These are phyloP conservation scores for Komagataella pseudopastoris DNA, from an alignment of 805 yeast genomes.

Conservation along the genomic window DNA sequence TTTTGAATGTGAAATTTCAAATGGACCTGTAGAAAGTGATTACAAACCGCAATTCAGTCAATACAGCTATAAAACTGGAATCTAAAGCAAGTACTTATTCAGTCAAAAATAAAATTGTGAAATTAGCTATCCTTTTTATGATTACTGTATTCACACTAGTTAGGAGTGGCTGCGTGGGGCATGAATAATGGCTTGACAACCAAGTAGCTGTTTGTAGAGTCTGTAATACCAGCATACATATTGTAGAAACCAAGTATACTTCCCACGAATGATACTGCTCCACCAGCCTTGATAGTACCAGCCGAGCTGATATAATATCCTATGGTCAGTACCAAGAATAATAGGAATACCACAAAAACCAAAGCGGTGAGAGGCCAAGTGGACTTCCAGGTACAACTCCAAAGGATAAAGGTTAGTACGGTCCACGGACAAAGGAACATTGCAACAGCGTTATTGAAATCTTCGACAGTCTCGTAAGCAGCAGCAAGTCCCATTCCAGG, in stretches of 20 bases:
- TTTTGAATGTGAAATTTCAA: slow-evolving; percentile 12
- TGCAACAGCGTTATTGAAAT: slow-evolving; percentile 30
- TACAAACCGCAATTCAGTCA: neutral
- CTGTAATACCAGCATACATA: slow-evolving; percentile 32
- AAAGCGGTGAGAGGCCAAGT: slow-evolving; percentile 26
- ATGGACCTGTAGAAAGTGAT: neutral
- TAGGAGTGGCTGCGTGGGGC: slow-evolving; percentile 23
- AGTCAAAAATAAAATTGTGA: neutral
- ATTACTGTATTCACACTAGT: neutral
- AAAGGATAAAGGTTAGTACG: slow-evolving; percentile 30
- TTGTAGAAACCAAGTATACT: slow-evolving; percentile 32
- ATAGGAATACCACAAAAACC: slow-evolving; percentile 29
- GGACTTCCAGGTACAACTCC: slow-evolving; percentile 33
- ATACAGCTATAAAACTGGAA: neutral
- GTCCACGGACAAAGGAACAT: slow-evolving; percentile 38
- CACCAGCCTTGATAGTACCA: slow-evolving; percentile 28
- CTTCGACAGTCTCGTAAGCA: slow-evolving; percentile 23
- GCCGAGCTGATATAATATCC: slow-evolving; percentile 24
- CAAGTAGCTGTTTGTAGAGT: slow-evolving; percentile 42
- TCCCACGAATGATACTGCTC: slow-evolving; percentile 29
- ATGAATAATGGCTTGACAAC: slow-evolving; percentile 32
- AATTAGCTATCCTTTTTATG: neutral
- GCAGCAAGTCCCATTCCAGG: slow-evolving; percentile 27
- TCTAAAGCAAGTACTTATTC: too few relatives aligned
- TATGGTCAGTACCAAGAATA: slow-evolving; percentile 30